Percentiles rank a stretch among this genome's conserved stretches.
Evolutionary conservation across 495 filamentous ascomycete species (phyloP).

Genomic region (Collariella sp.): DNA sequence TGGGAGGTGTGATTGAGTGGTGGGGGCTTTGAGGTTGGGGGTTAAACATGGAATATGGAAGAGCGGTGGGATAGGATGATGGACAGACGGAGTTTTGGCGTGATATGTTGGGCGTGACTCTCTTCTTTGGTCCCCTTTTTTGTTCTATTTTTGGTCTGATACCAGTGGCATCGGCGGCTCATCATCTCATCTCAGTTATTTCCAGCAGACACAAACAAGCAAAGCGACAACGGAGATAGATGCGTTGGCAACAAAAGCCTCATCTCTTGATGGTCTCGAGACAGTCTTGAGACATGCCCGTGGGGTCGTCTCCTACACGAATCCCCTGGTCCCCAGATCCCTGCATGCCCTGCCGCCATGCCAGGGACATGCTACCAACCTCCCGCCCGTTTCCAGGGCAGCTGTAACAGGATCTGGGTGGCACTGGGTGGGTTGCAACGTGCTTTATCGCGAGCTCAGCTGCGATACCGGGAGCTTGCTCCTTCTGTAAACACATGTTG

Average conservation of each 20-base stretch:
- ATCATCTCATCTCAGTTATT: conserved; percentile 3
- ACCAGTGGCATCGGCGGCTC: not conserved
- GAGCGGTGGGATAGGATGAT: not conserved
- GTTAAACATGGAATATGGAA: not conserved
- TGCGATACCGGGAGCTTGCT: not conserved
- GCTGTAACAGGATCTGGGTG: too few relatives aligned
- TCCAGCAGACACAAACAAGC: not conserved
- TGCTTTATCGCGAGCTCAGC: not conserved
- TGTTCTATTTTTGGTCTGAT: not conserved
- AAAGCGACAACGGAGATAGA: not conserved
- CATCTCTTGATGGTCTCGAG: not conserved
- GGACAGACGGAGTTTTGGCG: conserved; percentile 5
- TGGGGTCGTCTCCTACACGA: too few relatives aligned
- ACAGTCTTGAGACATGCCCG: not conserved
- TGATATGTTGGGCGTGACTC: not conserved
- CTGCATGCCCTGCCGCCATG: not conserved
- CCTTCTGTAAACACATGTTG: not conserved
- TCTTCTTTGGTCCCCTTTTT: not conserved
- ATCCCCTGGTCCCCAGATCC: not conserved
- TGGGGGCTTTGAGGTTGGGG: too few relatives aligned
- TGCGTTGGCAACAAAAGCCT: not conserved
- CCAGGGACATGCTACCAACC: not conserved
- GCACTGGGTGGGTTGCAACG: not conserved
- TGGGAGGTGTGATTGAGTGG: conserved; percentile 49
- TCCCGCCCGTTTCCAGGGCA: not conserved